Evolutionary conservation across 164 flowering plant genomes (phyloP).

Genomic region (Berberis thunbergii): DNA sequence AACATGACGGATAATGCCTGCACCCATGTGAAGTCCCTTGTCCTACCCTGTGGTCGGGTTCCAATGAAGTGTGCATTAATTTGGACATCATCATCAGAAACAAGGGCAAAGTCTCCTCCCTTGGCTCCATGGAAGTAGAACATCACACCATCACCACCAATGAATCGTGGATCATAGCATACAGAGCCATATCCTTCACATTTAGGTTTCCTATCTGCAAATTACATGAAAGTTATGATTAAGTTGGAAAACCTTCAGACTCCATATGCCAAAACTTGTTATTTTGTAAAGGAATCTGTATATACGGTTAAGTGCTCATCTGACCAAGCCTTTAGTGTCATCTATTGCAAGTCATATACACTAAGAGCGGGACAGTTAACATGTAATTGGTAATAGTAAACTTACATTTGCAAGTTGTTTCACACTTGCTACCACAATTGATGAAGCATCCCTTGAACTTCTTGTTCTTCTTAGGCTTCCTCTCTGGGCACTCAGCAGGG

Average conservation of each 20-base stretch:
- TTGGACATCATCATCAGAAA: conserved; percentile 49
- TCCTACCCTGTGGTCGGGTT: conserved; percentile 42
- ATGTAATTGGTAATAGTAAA: not conserved
- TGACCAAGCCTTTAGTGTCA: too few species aligned
- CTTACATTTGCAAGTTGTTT: conserved; percentile 60
- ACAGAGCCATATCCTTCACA: conserved; percentile 59
- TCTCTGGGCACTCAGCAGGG: conserved; percentile 37
- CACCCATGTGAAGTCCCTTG: conserved; percentile 70
- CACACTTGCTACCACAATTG: conserved; percentile 53
- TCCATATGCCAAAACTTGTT: too few species aligned
- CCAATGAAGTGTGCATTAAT: conserved; percentile 62
- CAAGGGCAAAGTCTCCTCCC: conserved; percentile 55
- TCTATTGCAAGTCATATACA: too few species aligned
- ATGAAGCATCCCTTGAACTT: conserved; percentile 51
- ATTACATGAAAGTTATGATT: not conserved
- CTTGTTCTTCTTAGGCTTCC: conserved; percentile 45
- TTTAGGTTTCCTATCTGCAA: conserved; percentile 37
- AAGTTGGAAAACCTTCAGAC: not conserved
- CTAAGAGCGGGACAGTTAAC: too few species aligned
- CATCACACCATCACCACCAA: conserved; percentile 75
- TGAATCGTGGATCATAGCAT: conserved; percentile 61
- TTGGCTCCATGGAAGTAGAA: conserved; percentile 68
- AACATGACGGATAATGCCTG: conserved; percentile 64
- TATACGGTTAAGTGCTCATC: too few species aligned
- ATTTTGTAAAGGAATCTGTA: too few species aligned